Evolutionary conservation across 148 eudicot genomes (phyloP).

Genomic region (Bassia scoparia): DNA sequence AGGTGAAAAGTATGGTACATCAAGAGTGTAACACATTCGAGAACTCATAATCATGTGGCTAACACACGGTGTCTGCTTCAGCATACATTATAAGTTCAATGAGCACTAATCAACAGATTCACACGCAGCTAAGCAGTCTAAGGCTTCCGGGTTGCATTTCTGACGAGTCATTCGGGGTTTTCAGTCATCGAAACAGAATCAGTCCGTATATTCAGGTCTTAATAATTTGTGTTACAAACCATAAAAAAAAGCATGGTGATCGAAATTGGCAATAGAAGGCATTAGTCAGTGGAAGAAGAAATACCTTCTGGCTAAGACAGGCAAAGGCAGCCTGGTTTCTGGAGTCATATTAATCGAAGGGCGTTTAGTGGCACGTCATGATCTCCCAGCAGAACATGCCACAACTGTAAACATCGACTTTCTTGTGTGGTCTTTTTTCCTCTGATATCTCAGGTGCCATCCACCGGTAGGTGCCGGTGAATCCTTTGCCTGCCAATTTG

Average conservation of each 20-base stretch:
- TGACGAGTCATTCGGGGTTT: neutral
- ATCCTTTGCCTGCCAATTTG: constrained; percentile 88
- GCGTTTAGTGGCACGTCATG: constrained; percentile 76
- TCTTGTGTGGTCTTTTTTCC: constrained; percentile 87
- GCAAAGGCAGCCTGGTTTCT: constrained; percentile 99
- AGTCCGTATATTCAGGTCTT: neutral
- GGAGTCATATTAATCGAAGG: constrained; percentile 96
- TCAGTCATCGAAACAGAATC: no score
- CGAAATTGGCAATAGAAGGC: no score
- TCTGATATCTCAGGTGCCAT: constrained; percentile 99
- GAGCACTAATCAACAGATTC: no score
- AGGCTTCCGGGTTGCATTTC: neutral
- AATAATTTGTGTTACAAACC: neutral
- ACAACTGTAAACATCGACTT: constrained; percentile 96
- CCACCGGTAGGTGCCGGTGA: constrained; percentile 97
- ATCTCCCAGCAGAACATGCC: constrained; percentile 98
- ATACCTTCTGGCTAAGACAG: constrained; percentile 98
- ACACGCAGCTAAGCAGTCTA: neutral
- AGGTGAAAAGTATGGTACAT: neutral
- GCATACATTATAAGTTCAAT: no score
- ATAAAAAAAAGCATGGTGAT: neutral
- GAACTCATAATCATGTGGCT: constrained; percentile 13
- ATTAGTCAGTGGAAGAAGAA: neutral
- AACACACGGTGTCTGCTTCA: neutral
- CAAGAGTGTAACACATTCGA: constrained; percentile 7